Evolutionary conservation across 352 stramenopile species (phyloP).

Genomic region (Phytopythium chamaehyphon): DNA sequence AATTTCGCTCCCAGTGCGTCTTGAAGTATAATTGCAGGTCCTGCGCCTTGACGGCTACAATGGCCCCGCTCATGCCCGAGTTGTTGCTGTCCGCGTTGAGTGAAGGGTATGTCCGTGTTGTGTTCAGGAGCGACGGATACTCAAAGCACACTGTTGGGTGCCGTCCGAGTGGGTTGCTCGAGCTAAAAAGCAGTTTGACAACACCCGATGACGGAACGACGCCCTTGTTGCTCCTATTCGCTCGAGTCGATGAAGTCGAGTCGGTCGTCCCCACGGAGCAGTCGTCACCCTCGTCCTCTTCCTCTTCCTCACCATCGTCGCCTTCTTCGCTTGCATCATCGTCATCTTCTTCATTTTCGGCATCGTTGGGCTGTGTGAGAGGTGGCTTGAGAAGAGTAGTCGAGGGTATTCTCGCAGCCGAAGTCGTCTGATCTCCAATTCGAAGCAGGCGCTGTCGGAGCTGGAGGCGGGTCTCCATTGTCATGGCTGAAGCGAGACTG

Average conservation of each 20-base stretch:
- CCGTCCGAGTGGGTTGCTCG: conserved; percentile 31
- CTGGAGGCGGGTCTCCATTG: conserved; percentile 37
- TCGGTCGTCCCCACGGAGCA: conserved; percentile 9
- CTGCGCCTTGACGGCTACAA: conserved; percentile 37
- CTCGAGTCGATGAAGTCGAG: not conserved
- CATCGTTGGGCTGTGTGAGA: conserved; percentile 22
- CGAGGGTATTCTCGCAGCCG: not conserved
- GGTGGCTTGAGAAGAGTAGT: conserved; percentile 1
- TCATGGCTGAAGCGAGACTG: too few species aligned
- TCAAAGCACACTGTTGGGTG: conserved; percentile 86
- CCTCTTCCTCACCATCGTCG: conserved; percentile 48
- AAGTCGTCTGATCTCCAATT: conserved; percentile 19
- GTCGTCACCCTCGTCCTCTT: conserved; percentile 28
- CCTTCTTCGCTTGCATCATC: conserved; percentile 29
- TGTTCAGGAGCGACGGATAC: conserved; percentile 70
- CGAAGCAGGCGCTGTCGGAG: conserved; percentile 35
- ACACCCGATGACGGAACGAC: conserved; percentile 36
- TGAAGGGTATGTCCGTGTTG: conserved; percentile 36
- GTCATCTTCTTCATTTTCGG: conserved; percentile 17
- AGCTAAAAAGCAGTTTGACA: conserved; percentile 57
- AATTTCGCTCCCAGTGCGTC: conserved; percentile 90
- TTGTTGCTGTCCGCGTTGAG: conserved; percentile 2
- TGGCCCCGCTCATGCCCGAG: conserved; percentile 3
- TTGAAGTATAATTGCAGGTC: conserved; percentile 63
- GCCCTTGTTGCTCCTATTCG: conserved; percentile 6